Conservation (phyloP, 1,139 yeast genomes). For the Meyerozyma carpophila region DNA sequence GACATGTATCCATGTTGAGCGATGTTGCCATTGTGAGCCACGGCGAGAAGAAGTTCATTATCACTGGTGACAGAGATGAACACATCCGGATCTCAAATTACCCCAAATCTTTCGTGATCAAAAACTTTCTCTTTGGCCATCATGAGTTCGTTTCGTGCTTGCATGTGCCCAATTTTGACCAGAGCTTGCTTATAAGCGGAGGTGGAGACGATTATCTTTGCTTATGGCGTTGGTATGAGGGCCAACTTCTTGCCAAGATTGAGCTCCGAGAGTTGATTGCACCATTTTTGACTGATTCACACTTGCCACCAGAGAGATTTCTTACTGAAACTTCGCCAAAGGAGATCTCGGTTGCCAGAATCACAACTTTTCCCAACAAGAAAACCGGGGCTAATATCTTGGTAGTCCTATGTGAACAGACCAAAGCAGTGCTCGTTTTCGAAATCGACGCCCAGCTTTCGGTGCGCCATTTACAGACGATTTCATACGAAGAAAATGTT, state of each 20-base stretch:
- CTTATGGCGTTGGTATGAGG: conserved; percentile 71
- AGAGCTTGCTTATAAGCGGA: conserved; percentile 57
- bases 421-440: conserved; percentile 46
- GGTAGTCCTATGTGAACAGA: conserved; percentile 50
- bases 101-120: conserved; percentile 74
- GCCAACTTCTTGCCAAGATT: conserved; percentile 42
- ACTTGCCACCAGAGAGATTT: conserved; percentile 64
- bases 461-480: conserved; percentile 21
- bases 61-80: conserved; percentile 93
- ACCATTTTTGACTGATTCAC: conserved; percentile 49
- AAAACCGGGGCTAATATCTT: conserved; percentile 17
- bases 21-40: conserved; percentile 49
- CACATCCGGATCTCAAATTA: conserved; percentile 84
- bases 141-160: conserved; percentile 70
- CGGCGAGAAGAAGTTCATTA: conserved; percentile 45
- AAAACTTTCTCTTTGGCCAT: conserved; percentile 85
- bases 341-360: conserved; percentile 52
- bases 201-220: conserved; percentile 86
- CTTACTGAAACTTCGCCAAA: conserved; percentile 46
- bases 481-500: conserved; percentile 19
- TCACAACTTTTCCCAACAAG: conserved; percentile 23
- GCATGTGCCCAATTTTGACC: conserved; percentile 46
- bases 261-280: conserved; percentile 45
- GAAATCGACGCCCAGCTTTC: conserved; percentile 20
- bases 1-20: conserved; percentile 96